Evolutionary conservation across 2,329 filamentous ascomycete genomes (phyloP), one percentile per base, ranked within the genome.

Genomic region (Colletotrichum siamense): DNA sequence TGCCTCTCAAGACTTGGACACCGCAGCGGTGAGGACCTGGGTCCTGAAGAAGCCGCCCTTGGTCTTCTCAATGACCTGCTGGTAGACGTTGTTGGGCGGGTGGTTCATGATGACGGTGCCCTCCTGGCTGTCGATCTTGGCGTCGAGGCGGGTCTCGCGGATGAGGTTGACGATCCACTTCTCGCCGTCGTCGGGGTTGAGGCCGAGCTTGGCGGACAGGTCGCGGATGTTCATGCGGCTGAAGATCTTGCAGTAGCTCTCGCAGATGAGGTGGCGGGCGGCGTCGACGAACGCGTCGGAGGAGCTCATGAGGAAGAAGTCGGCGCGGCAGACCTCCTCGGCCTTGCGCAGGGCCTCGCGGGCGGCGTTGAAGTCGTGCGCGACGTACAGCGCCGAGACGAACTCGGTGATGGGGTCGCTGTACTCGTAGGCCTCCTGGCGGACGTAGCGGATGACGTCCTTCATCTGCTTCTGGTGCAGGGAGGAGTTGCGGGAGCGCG

Each of bases 91-190:
- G 89, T 98, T 97, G 78, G 97, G 96, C 68, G 96, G 97, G 88
- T 99, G 97, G 90, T 99, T 99, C 96, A 99, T 99, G 81, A 99
- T 93, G 69, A 99, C 97, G 71, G 97, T 99, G 83, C 97, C 97
- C 88, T 98, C 95, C 90, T 99, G 95, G 89, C 98, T 98, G 88
- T 99, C 97, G 84, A 99, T 99, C 92, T 99, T 99, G 82, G 97
- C 97, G 84, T 99, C 97, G 78, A 99, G 95, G 78, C 96, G 92
- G 28, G 97, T 99, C 88, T 99, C 97, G 79, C 97, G 94, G 87
- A 99, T 99, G 79, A 99, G 91, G 90, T 99, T 99, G 82, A 99
- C 97, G 83, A 99, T 99, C 97, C 97, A 99, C 91, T 99, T 99
- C 92, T 99, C 97, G 82, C 97, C 97, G 83, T 99, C 97, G 83